Base-by-base conservation (phyloP, 2,329 filamentous ascomycete genomes). In the Fusarium kyushuense region DNA sequence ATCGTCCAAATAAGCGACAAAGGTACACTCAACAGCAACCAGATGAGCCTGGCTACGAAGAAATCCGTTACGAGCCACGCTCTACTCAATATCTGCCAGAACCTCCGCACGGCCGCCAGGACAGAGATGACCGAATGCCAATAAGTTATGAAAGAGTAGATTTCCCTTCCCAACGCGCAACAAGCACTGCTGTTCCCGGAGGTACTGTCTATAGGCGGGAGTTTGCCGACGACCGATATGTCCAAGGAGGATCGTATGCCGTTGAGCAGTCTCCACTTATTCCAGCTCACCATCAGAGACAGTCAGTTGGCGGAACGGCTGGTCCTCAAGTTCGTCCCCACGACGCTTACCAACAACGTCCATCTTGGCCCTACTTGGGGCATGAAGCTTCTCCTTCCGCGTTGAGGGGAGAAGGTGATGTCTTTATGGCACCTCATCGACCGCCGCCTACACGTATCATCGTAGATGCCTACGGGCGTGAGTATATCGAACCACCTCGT, bases 401-500 rank as follows among this genome's bases (percentile, higher is more conserved):
- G 72, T 77, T 83, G 32, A 84, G 84, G 40, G 82, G 85, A 23
- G 81, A 84, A 55, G 76, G 76, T 47, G 84, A 85, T 67, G 80
- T 84, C 32, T 80, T 82, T n/a, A 84, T 87, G 80, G 80, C 80
- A 3, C 83, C 83, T 46, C 83, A 82, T 72, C 77, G 83, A 49
- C 83, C 86, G 9, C 84, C 86, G 19, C 81, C 86, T 45, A 83
- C 89, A 56, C 88, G 90, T 64, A 90, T 97, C 66, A 84, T 97
- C 33, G 84, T 96, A 55, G 94, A 97, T 79, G 89, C 92, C 65
- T 92, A 90, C 78, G 94, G 94, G 40, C 92, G 92, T 76, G 89
- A 93, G 76, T 97, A 94, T 79, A 77, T 85, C 62, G 87, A 90
- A 71, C 86, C 87, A 27, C 72, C 79, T 12, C 83, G 82, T 47